phyloP scores from a whole-genome alignment of 495 filamentous ascomycete species.

The Poronia punctata region DNA sequence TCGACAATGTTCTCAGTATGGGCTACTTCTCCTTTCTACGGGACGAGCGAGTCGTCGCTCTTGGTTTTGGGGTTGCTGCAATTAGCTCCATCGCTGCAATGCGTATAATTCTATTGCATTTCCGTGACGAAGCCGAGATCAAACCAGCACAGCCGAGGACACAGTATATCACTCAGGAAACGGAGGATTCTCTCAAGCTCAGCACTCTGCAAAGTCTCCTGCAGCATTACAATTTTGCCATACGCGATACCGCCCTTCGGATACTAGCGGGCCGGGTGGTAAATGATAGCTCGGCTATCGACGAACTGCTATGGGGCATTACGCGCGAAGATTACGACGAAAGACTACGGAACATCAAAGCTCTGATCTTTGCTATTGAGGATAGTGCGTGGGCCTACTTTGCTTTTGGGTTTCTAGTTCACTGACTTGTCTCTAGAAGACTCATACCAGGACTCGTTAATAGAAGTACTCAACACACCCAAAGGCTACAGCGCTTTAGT shows the following conservation, averaged over 20 bases:
- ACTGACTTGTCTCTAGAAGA: constrained; percentile 15
- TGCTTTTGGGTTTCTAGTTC: neutral
- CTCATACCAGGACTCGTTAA: constrained; percentile 16
- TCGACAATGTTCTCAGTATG: constrained; percentile 20
- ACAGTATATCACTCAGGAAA: constrained; percentile 53
- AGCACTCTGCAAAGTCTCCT: constrained; percentile 45
- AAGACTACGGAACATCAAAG: constrained; percentile 41
- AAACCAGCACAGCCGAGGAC: constrained; percentile 44
- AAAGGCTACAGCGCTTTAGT: constrained; percentile 46
- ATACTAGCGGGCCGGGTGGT: constrained; percentile 47
- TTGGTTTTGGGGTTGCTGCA: constrained; percentile 32
- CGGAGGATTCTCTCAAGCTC: constrained; percentile 46
- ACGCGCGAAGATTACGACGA: constrained; percentile 43
- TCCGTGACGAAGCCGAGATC: constrained; percentile 42
- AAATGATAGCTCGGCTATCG: constrained; percentile 36
- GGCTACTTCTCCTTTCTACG: constrained; percentile 25
- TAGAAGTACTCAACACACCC: constrained; percentile 26
- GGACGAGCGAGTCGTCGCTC: constrained; percentile 39
- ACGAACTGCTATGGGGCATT: constrained; percentile 42
- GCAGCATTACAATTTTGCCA: constrained; percentile 45
- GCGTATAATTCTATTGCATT: constrained; percentile 33
- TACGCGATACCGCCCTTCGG: constrained; percentile 45
- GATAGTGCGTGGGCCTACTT: constrained; percentile 19
- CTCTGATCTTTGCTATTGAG: constrained; percentile 37
- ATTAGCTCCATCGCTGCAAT: constrained; percentile 30